Base-by-base conservation (phyloP, 148 eudicot species). In the Silene uniflora region DNA sequence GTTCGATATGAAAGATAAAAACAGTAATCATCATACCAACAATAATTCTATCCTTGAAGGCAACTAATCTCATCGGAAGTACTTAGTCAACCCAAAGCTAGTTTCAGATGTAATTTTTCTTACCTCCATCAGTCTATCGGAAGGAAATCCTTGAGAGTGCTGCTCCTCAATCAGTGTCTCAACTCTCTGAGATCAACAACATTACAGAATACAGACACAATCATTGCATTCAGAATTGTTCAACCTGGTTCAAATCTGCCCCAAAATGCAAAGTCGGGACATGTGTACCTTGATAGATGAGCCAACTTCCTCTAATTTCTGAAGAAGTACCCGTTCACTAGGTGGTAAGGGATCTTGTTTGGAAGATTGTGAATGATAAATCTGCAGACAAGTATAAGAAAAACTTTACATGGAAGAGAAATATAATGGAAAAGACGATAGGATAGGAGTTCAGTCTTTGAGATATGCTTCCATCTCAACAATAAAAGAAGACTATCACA, bases 301-400 rank as follows among this genome's bases (percentile, higher is more conserved):
- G 64, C 85, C 92, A 77, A 93, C 91, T 77, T 93, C 92, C 78
- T 89, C 96, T 47, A 93, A 72, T 72, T 89, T 93, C 80, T 93
- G 92, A 25, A 93, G 74, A 74, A 93, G 85, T 77, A 77, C 77
- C 27, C 82, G 60, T 52, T 91, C 96, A 60, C 78, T 84, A 21
- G 87, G 88, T 52, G 88, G 66, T 22, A 78, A 44, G 49, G 82
- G 62, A 73, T 88, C 93, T 70, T 74, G 80, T 78, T 72, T 75
- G n/a, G 73, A 13, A 61, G 87, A 79, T 83, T 76, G 85, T 72
- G 89, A 82, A 18, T 90, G 87, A 76, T 88, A 89, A 83, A 82
- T 80, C 98, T 93, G 89, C 77, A 81, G 19, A 68, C 76, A 69
- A 71, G 76, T 70, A 62, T 29, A 56, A 65, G 44, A 62, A 62